These are phyloP conservation scores for Bocquillonia castaneifolia DNA, from an alignment of 441 rosid species.

Conservation along the genomic window DNA sequence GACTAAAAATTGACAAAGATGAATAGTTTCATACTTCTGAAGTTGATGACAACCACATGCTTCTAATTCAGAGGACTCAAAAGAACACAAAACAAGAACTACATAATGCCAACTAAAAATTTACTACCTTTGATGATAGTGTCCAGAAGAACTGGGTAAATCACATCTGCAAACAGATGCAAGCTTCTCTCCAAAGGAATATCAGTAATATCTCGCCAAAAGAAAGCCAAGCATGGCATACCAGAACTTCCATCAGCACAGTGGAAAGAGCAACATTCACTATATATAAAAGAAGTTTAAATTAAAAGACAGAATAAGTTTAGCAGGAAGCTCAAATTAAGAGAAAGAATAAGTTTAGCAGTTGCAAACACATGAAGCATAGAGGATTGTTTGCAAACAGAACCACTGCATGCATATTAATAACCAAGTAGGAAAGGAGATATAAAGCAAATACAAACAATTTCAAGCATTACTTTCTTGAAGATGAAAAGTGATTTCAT, in stretches of 20 bases:
- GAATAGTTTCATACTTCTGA: background rate
- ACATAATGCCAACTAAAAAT: conserved; percentile 1
- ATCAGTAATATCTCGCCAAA: conserved; percentile 38
- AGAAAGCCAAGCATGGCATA: conserved; percentile 72
- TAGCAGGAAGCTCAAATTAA: background rate
- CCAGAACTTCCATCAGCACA: conserved; percentile 34
- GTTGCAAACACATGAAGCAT: conserved; percentile 1
- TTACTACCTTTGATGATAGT: conserved; percentile 76
- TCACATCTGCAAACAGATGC: conserved; percentile 49
- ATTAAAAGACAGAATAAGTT: conserved; percentile 12
- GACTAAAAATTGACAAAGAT: background rate
- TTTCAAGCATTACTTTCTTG: background rate
- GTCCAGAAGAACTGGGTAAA: conserved; percentile 72
- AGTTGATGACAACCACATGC: background rate
- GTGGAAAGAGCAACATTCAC: conserved; percentile 64
- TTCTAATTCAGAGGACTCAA: background rate
- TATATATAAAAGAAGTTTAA: conserved; percentile 36
- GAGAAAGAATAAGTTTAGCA: background rate
- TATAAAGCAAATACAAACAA: background rate
- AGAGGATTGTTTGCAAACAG: background rate
- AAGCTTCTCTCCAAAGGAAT: conserved; percentile 42
- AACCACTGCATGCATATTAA: background rate
- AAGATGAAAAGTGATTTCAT: background rate
- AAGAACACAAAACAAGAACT: background rate
- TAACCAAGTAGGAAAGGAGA: background rate